These are phyloP conservation scores for Fusarium proliferatum DNA, from an alignment of 2,329 filamentous ascomycete genomes.

Conservation along the genomic window DNA sequence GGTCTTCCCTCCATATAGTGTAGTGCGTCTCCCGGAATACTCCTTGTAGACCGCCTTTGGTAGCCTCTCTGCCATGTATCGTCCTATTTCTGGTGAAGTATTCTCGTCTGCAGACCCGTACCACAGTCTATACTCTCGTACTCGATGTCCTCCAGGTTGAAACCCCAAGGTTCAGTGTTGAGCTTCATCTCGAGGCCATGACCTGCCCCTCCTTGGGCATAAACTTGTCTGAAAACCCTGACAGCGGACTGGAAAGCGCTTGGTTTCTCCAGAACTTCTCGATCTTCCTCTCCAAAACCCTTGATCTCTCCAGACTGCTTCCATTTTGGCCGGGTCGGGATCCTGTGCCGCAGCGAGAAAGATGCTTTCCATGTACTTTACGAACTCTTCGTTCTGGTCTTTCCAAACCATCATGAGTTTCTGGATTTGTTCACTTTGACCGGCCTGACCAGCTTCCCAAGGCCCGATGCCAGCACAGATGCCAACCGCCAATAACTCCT, in stretches of 20 bases:
- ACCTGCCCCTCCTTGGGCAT: background rate
- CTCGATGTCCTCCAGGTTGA: background rate
- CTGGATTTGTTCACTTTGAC: background rate
- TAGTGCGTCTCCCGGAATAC: background rate
- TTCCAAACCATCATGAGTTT: background rate
- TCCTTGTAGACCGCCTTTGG: background rate
- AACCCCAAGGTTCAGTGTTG: background rate
- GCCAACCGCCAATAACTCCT: background rate
- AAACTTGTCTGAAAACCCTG: background rate
- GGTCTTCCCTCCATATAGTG: background rate
- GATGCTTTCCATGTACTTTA: background rate
- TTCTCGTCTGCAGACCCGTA: constrained; percentile 5
- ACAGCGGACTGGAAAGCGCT: background rate
- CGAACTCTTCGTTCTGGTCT: background rate
- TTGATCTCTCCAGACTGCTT: background rate
- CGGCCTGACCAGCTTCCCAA: background rate
- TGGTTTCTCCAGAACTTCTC: background rate
- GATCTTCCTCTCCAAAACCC: background rate
- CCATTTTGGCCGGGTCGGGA: background rate
- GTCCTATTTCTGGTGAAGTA: background rate
- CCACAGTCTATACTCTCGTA: background rate
- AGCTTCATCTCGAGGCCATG: background rate
- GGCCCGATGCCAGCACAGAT: constrained; percentile 2
- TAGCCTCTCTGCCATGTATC: background rate
- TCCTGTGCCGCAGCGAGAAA: background rate